A percentile compares a stretch with the other conserved stretches of the same genome.
phyloP scores from a whole-genome alignment of 176 grass and related monocot species.

The Lolium rigidum region DNA sequence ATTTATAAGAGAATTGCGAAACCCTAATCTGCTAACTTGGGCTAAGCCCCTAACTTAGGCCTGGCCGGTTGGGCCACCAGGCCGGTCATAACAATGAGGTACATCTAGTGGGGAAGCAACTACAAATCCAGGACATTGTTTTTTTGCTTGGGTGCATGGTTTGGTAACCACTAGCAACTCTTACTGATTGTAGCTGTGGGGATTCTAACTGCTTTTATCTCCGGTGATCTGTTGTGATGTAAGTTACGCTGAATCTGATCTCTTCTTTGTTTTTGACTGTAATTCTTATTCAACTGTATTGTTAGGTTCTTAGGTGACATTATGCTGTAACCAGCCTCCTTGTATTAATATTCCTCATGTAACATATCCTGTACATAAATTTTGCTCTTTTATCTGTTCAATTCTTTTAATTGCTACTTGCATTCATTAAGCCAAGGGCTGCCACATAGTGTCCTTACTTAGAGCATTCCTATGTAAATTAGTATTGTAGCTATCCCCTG shows the following conservation, averaged over 20 bases:
- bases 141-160: slow-evolving; percentile 46
- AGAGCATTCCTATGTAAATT: slow-evolving; percentile 32
- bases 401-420: slow-evolving; percentile 30
- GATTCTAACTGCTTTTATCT: slow-evolving; percentile 51
- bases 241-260: slow-evolving; percentile 56
- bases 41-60: too few species aligned
- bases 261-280: slow-evolving; percentile 44
- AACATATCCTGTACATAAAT: slow-evolving; percentile 47
- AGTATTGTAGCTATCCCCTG: neutral
- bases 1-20: too few species aligned
- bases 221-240: slow-evolving; percentile 56
- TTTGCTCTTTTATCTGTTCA: neutral
- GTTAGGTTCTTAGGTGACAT: slow-evolving; percentile 35
- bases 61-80: too few species aligned
- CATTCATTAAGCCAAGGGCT: slow-evolving; percentile 42
- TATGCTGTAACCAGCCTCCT: slow-evolving; percentile 45
- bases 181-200: slow-evolving; percentile 53
- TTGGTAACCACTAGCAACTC: slow-evolving; percentile 44
- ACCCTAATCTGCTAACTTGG: too few species aligned
- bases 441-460: slow-evolving; percentile 37
- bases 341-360: slow-evolving; percentile 42
- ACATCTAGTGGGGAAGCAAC: slow-evolving; percentile 40
- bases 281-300: slow-evolving; percentile 39
- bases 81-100: too few species aligned
- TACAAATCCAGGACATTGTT: slow-evolving; percentile 42